phyloP scores from a whole-genome alignment of 257 asterid genomes.

The Rhazya stricta region DNA sequence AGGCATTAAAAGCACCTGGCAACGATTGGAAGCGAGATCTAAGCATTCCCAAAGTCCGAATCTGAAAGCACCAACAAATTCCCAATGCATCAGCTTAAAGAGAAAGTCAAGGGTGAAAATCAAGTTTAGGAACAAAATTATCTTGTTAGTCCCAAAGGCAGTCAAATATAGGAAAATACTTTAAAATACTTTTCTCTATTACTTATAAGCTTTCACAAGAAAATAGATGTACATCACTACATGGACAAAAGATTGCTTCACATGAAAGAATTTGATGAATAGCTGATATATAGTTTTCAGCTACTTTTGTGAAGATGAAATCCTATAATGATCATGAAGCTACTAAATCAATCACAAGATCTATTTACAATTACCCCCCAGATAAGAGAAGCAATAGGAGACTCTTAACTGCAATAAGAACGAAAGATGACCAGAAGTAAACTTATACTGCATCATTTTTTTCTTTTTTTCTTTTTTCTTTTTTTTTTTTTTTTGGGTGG shows the following conservation, averaged over 20 bases:
- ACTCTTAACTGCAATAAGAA: neutral
- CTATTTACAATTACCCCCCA: neutral
- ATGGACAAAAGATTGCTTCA: neutral
- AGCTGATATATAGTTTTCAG: neutral
- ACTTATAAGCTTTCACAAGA: neutral
- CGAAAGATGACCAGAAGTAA: neutral
- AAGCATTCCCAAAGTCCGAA: constrained; percentile 89
- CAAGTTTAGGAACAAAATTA: neutral
- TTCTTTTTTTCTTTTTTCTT: too few relatives aligned
- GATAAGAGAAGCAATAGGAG: neutral
- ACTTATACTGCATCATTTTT: too few relatives aligned
- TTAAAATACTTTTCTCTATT: neutral
- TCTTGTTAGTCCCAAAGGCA: neutral
- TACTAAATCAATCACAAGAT: neutral
- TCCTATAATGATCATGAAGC: neutral
- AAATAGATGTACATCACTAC: neutral
- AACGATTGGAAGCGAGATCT: constrained; percentile 85
- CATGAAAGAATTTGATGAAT: neutral
- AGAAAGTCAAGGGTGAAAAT: neutral
- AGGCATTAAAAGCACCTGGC: constrained; percentile 84
- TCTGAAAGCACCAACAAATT: constrained; percentile 43
- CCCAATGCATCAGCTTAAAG: neutral
- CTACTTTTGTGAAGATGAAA: neutral
- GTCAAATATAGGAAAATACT: neutral
- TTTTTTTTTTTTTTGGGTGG: too few relatives aligned